Conservation (phyloP, 2,329 filamentous ascomycete species). For the Fusarium udum region DNA sequence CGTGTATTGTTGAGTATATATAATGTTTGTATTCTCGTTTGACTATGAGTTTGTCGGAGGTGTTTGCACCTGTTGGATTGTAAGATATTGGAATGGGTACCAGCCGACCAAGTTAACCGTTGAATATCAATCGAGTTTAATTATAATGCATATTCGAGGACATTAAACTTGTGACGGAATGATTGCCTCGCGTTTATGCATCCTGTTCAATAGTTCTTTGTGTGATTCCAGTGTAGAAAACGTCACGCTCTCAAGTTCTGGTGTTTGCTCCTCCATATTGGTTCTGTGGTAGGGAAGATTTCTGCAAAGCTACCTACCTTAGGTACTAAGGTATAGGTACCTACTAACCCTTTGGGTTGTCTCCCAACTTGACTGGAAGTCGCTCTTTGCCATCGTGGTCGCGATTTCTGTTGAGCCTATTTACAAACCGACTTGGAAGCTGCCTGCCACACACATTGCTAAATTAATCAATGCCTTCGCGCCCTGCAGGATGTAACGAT, state of each 20-base stretch:
- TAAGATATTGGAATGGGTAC: constrained; percentile 5
- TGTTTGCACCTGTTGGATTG: constrained; percentile 21
- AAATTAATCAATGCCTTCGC: not conserved
- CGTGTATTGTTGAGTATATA: constrained; percentile 35
- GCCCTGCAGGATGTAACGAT: not conserved
- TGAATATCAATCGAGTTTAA: constrained; percentile 16
- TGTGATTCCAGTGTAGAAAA: not conserved
- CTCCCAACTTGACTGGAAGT: not conserved
- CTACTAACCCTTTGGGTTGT: not conserved
- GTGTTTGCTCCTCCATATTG: not conserved
- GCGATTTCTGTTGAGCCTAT: constrained; percentile 5
- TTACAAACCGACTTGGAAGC: constrained; percentile 1
- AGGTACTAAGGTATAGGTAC: no score
- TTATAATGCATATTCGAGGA: not conserved
- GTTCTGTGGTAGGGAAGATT: not conserved
- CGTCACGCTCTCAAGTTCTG: not conserved
- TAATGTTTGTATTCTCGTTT: constrained; percentile 43
- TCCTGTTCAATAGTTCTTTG: not conserved
- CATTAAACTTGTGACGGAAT: not conserved
- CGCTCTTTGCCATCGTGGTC: not conserved
- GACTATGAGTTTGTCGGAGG: constrained; percentile 18
- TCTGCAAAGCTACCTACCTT: no score
- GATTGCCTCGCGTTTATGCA: not conserved
- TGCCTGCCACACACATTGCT: not conserved
- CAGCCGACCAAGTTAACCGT: constrained; percentile 5